These are phyloP conservation scores for Cyberlindnera meyerae DNA, from an alignment of 805 yeast genomes.

Conservation along the genomic window DNA sequence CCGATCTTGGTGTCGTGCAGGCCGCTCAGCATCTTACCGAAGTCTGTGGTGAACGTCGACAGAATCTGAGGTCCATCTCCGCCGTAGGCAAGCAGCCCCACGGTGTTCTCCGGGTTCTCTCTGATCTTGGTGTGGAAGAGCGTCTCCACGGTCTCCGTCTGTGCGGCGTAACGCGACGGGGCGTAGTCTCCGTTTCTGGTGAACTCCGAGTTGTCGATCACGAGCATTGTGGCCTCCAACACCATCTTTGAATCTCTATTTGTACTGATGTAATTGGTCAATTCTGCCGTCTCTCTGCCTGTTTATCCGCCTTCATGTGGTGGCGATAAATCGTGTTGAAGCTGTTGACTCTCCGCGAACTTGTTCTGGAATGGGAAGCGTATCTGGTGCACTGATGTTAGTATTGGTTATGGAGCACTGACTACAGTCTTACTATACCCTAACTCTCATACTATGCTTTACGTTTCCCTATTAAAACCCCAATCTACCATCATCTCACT, in stretches of 20 bases:
- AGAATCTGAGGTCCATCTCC: slow-evolving; percentile 85
- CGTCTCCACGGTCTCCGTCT: slow-evolving; percentile 81
- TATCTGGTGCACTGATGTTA: too few relatives aligned
- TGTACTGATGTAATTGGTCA: too few relatives aligned
- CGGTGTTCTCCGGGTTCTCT: slow-evolving; percentile 90
- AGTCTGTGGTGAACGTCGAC: slow-evolving; percentile 81
- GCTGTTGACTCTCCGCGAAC: too few relatives aligned
- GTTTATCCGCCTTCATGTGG: too few relatives aligned
- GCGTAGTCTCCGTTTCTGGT: slow-evolving; percentile 94
- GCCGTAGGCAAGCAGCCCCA: slow-evolving; percentile 84
- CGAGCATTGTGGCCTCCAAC: slow-evolving; percentile 92
- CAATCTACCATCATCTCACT: too few relatives aligned
- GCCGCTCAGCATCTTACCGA: slow-evolving; percentile 80
- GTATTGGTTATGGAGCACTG: too few relatives aligned
- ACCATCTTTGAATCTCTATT: slow-evolving; percentile 49
- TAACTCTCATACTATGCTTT: too few relatives aligned
- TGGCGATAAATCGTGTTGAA: too few relatives aligned
- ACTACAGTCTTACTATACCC: too few relatives aligned
- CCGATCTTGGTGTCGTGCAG: slow-evolving; percentile 71
- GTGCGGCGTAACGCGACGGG: slow-evolving; percentile 86
- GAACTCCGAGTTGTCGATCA: slow-evolving; percentile 92
- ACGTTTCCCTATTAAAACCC: too few relatives aligned
- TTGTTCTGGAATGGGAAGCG: too few relatives aligned
- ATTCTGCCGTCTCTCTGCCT: too few relatives aligned
- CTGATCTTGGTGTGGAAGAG: slow-evolving; percentile 82